phyloP scores from a whole-genome alignment of 148 eudicot genomes.

The Cornus suecica region DNA sequence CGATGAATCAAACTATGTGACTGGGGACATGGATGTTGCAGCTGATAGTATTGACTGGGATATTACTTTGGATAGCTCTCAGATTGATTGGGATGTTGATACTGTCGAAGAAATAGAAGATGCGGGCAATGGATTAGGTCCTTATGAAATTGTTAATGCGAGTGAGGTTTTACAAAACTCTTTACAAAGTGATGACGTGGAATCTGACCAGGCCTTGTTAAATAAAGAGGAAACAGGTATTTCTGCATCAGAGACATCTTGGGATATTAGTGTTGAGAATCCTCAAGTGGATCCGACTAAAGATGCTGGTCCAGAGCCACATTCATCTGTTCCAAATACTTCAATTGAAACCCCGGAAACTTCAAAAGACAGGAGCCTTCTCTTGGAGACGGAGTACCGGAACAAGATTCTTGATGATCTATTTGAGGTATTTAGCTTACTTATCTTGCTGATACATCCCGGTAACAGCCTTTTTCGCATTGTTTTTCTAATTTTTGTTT shows the following conservation, averaged over 20 bases:
- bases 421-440: slow-evolving; percentile 60
- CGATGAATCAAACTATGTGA: slow-evolving; percentile 31
- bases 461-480: background rate
- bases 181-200: slow-evolving; percentile 34
- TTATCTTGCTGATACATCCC: background rate
- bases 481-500: background rate
- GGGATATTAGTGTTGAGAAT: slow-evolving; percentile 82
- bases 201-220: slow-evolving; percentile 26
- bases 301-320: slow-evolving; percentile 38
- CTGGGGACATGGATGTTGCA: slow-evolving; percentile 33
- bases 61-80: slow-evolving; percentile 76
- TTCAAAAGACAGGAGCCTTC: slow-evolving; percentile 58
- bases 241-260: slow-evolving; percentile 55
- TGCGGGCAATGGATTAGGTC: slow-evolving; percentile 75
- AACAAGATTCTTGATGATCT: slow-evolving; percentile 89
- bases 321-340: slow-evolving; percentile 23
- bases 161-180: slow-evolving; percentile 58
- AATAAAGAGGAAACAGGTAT: slow-evolving; percentile 40
- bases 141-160: slow-evolving; percentile 89
- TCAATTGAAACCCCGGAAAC: slow-evolving; percentile 35
- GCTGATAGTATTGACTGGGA: slow-evolving; percentile 86
- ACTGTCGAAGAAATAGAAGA: slow-evolving; percentile 73
- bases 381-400: slow-evolving; percentile 86
- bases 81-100: slow-evolving; percentile 98
- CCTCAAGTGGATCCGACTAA: slow-evolving; percentile 43